These are phyloP conservation scores for Raphanus hybrid DNA, from an alignment of 441 rosid genomes.

Conservation along the genomic window DNA sequence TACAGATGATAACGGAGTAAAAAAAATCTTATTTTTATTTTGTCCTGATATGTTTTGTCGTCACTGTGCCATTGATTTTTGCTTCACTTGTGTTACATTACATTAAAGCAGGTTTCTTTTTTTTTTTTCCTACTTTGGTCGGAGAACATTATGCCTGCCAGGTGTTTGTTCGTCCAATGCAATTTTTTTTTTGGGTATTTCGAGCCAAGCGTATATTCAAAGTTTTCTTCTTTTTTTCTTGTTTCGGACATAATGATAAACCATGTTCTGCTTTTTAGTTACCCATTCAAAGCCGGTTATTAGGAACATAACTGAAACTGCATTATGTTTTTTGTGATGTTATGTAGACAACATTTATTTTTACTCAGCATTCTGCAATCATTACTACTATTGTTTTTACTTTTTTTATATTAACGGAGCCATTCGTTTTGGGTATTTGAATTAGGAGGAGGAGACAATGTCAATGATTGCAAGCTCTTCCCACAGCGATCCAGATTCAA, in stretches of 20 bases:
- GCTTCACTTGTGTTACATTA: conserved; percentile 3
- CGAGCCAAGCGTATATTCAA: conserved; percentile 1
- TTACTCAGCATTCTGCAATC: conserved; percentile 14
- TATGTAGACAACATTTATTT: conserved; percentile 18
- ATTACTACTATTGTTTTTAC: neutral
- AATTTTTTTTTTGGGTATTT: neutral
- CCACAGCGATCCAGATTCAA: conserved; percentile 37
- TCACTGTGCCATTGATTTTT: conserved; percentile 29
- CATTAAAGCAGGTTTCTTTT: neutral
- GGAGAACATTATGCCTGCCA: conserved; percentile 10
- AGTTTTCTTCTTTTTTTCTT: neutral
- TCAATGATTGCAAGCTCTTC: conserved; percentile 38
- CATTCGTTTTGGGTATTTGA: conserved; percentile 11
- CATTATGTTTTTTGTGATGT: neutral
- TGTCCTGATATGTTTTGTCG: neutral
- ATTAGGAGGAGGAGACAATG: conserved; percentile 32
- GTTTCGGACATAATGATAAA: neutral
- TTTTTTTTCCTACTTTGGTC: neutral
- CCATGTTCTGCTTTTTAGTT: conserved; percentile 24
- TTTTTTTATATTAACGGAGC: neutral
- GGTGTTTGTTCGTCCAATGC: conserved; percentile 17
- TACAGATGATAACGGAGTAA: neutral
- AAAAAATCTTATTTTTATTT: neutral
- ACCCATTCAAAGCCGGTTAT: conserved; percentile 14
- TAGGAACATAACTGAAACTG: conserved; percentile 1